Evolutionary conservation across 2,329 filamentous ascomycete species (phyloP).

Genomic region (Pseudogymnoascus sp.): DNA sequence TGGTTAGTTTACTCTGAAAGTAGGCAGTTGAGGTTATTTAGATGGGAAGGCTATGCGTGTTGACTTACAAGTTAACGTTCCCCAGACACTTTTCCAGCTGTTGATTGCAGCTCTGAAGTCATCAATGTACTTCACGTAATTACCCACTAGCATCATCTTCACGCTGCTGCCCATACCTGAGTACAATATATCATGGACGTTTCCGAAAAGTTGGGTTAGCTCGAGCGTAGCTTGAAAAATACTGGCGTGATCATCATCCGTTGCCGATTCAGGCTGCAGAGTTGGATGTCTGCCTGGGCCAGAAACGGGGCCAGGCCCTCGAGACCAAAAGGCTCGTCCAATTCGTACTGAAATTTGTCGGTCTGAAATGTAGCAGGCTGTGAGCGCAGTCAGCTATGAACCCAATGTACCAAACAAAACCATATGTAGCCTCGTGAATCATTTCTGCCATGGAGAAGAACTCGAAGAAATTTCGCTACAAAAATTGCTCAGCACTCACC

Average conservation of each 20-base stretch:
- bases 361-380: slow-evolving; percentile 51
- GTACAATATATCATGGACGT: slow-evolving; percentile 66
- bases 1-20: neutral
- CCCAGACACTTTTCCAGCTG: slow-evolving; percentile 64
- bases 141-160: slow-evolving; percentile 60
- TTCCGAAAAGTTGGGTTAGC: slow-evolving; percentile 63
- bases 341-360: slow-evolving; percentile 62
- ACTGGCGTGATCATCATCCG: slow-evolving; percentile 57
- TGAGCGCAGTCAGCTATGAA: neutral
- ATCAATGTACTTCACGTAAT: slow-evolving; percentile 68
- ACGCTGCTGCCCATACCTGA: slow-evolving; percentile 62
- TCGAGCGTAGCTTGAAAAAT: slow-evolving; percentile 66
- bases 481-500: slow-evolving; percentile 31
- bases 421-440: neutral
- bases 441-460: neutral
- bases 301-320: slow-evolving; percentile 59
- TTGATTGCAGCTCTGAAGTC: slow-evolving; percentile 62
- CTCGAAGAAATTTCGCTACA: neutral
- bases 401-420: neutral
- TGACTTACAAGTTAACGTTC: slow-evolving; percentile 50
- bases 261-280: slow-evolving; percentile 47
- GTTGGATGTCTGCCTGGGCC: slow-evolving; percentile 45
- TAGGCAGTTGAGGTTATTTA: neutral
- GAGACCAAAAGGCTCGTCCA: slow-evolving; percentile 65
- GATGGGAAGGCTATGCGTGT: neutral